Evolutionary conservation across 805 yeast species (phyloP), one percentile per base, ranked within the genome.

Genomic region (Saturnispora saitoi): DNA sequence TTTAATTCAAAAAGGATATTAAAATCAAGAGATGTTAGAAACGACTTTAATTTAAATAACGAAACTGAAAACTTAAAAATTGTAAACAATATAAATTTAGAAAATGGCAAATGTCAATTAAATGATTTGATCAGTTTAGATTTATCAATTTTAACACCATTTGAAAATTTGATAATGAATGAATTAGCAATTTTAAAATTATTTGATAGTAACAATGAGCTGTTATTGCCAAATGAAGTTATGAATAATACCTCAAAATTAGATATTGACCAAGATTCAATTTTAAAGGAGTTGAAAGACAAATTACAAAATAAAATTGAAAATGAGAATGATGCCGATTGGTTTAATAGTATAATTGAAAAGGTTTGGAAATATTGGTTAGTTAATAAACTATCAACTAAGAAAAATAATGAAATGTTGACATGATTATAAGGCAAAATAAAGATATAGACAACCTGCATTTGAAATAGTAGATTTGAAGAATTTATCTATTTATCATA

Each of bases 131-230:
- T 48, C 12, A 45, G 50, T 2, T 34, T 50, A 6, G 51, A 50
- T 43, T 32, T 52, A 14, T 50, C 51, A 19, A 32, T 19, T 10
- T 14, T 46, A 9, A 50, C 55, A 11, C 42, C 31, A 10, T 52
- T 50, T 50, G 55, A 52, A 41, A n/a, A 9, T 24, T 4, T 11
- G 9, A 7, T 52, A 2, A 42, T 48, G 15, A 10, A 43, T 5
- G 45, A 47, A 19, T 11, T 52, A 17, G 17, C 43, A 19, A 36
- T 37, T 1, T 19, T 50, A 20, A 39, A 22, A 29, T 37, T 44
- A 11, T 44, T 44, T 22, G n/a, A 26, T 36, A 26, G 22, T 12
- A 10, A 34, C 3, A 20, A 30, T 44, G 42, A 44, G 26, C 28
- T 44, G 24, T 34, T 28, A 15, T 26, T 44, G 14, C 32, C 32